Evolutionary conservation across 2,329 filamentous ascomycete species (phyloP), one percentile per base, ranked within the genome.

Genomic region (Scedosporium dehoogii): DNA sequence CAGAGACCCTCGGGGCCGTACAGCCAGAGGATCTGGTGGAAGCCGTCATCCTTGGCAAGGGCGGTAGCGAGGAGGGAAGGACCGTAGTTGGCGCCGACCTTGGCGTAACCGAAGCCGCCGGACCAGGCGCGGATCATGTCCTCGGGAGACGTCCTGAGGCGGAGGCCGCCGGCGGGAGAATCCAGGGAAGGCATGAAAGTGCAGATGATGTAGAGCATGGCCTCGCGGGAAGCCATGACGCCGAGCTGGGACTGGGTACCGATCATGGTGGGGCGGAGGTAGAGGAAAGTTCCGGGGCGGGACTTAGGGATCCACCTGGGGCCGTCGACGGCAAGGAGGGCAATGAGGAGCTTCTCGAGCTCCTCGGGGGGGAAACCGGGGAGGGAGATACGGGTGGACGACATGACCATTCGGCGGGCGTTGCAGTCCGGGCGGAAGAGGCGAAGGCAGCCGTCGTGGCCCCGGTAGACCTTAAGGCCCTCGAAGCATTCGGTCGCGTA

Each of bases 401-500:
- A 86, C 69, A 81, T 78, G 67, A 79, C 76, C 73, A 85, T 85
- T 67, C 90, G 86, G 66, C 79, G 78, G 69, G 85, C 84, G 75
- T 93, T 93, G 71, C 84, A 81, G 67, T 87, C 78, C 0, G 89
- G 87, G n/a, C 90, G 86, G 82, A 93, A 93, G 62, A 92, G 78
- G 64, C 90, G 86, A 62, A 92, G 81, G 69, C 82, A 83, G 68
- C 87, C 87, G 72, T 93, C 89, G 67, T 82, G 82, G 62, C 91
- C 91, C 59, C 91, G 86, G 80, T 91, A 96, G 60, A 85, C 84
- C 76, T 96, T 96, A 69, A 83, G 76, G 12, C 91, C 91, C 76
- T 96, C 91, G 76, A 96, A 96, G 74, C 91, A 96, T 75, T 93
- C 89, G 58, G 91, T 96, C 10, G 91, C 91, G 75, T 96, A 96